phyloP scores from a whole-genome alignment of 306 rosid genomes.

The Quercus wislizeni region DNA sequence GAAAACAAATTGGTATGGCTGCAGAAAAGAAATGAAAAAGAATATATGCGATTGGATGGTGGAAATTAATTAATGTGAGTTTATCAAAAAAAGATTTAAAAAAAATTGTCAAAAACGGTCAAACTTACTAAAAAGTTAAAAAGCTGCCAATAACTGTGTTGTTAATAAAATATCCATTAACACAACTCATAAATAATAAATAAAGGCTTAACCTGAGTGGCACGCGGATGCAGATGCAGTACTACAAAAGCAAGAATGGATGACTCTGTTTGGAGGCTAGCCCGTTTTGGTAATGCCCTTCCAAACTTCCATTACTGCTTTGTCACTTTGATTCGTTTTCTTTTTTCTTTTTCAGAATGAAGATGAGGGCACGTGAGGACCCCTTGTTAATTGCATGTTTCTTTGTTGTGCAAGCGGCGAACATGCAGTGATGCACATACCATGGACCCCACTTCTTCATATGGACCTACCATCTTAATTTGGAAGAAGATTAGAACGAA shows the following conservation, averaged over 20 bases:
- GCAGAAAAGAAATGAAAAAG: conserved; percentile 13
- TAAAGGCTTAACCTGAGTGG: background rate
- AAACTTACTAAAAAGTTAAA: no score
- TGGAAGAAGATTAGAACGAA: no score
- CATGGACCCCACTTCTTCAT: conserved; percentile 1
- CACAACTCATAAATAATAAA: background rate
- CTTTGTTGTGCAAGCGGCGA: conserved; percentile 20
- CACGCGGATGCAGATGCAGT: background rate
- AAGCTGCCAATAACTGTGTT: no score
- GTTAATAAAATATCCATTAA: no score
- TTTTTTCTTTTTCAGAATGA: conserved; percentile 11
- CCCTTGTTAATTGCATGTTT: background rate
- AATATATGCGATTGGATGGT: conserved; percentile 14
- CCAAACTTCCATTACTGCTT: conserved; percentile 8
- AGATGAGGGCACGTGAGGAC: conserved; percentile 25
- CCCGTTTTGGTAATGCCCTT: conserved; percentile 25
- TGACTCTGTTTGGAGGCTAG: conserved; percentile 24
- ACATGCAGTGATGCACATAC: conserved; percentile 13
- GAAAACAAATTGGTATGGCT: no score
- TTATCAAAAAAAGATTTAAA: background rate
- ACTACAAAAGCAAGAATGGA: conserved; percentile 7
- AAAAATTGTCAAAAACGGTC: no score
- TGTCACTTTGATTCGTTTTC: background rate
- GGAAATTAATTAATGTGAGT: conserved; percentile 8
- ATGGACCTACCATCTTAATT: background rate